Evolutionary conservation across 441 rosid genomes (phyloP), one percentile per base, ranked within the genome.

Genomic region (Populus hybrid): DNA sequence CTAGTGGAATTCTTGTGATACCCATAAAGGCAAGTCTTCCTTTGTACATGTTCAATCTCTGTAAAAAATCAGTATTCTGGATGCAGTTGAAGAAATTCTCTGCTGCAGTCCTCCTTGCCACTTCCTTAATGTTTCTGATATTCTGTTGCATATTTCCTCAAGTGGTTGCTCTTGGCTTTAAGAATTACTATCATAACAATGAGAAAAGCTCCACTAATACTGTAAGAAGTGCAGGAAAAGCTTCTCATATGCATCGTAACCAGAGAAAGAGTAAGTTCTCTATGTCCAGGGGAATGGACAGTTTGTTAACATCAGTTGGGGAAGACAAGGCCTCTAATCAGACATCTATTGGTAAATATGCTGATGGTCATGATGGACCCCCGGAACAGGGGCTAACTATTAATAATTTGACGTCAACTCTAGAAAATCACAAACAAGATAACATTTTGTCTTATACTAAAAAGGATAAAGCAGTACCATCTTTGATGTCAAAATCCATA

Each of bases 1-100:
- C 86, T 40, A 80, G 89, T 74, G 97, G 93, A 65, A 85, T 89
- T 80, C 78, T 89, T 75, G 84, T 88, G 75, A 82, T 93, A 73
- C 98, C 95, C n/a, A 84, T 92, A 90, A 90, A 86, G 86, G 94
- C 98, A 31, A 90, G 82, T 71, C 79, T 93, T 53, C 91, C 95
- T 24, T 75, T 86, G 56, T 63, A 85, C 76, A 84, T 89, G 88
- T 84, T 92, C 66, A 86, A 85, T 75, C 81, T 87, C 50, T 91
- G 96, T 86, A 91, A 84, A 79, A 93, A 83, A 72, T 82, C 93
- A 6, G 79, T 88, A 71, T 86, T 87, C 83, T 92, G 90, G 97
- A 81, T 81, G 76, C 82, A 86, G 16, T 78, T 86, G 75, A 92
- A 86, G 91, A 93, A 90, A 84, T 74, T 88, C 63, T 82, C 80